Evolutionary conservation across 768 basidiomycete species (phyloP), one percentile per base, ranked within the genome.

Genomic region (Boletus vinaceobasis): DNA sequence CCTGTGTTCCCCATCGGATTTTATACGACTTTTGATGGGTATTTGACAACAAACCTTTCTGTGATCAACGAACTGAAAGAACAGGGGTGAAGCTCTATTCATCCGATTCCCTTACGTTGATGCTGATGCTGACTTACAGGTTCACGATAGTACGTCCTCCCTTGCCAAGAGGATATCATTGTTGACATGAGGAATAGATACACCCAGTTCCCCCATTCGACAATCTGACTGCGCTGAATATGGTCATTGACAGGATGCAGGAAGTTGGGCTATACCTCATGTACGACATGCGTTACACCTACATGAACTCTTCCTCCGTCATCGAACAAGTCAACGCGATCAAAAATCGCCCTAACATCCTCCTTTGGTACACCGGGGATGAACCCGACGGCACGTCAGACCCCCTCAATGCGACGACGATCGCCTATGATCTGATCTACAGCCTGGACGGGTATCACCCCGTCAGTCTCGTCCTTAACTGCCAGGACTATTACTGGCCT

Each of bases 201-300:
- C 90, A 92, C 61, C 85, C 87, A 2, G 73, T 89, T 5, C 89
- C 90, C 0, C 69, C 79, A 0, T 90, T 86, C 55, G 76, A 77
- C 56, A 83, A 87, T 60, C 57, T 84, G 33, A 83, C 84, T 0
- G 76, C 76, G 0, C 70, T 90, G 0, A 77, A 82, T 35, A 54
- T 75, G 46, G 82, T 88, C 27, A 64, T 90, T 7, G 84, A 89
- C 62, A 73, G 77, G 40, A 88, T 90, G 85, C 82, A 90, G 66
- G 78, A 85, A 56, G 81, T 84, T 0, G 81, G 80, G 0, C n/a
- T 70, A 10, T 92, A 86, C 63, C 76, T 91, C 51, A 90, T 91
- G 83, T 93, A 92, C 59, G 88, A 91, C 65, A 90, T 92, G 88
- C 79, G 88, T 46, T 74, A 48, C 79, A 80, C 80, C 5, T 91